Evolutionary conservation across 139 green algal species (phyloP), one percentile per base, ranked within the genome.

Genomic region (Tetradesmus lagerheimii): DNA sequence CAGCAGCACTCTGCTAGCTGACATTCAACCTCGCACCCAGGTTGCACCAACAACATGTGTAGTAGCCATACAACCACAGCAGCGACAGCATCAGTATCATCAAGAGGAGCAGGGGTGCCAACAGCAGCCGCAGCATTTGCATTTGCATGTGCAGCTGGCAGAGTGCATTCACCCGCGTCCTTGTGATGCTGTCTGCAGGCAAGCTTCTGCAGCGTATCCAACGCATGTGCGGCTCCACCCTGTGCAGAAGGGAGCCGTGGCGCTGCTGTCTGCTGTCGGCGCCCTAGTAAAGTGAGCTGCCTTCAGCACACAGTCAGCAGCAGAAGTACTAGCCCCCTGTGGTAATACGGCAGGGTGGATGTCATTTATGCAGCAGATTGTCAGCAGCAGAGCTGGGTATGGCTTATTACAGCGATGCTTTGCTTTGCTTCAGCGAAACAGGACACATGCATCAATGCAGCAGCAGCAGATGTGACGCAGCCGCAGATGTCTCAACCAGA

Each of bases 241-340:
- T 0, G 71, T 96, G 5, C 95, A 98, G 80, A 96, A 96, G 75
- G 93, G 83, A 0, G 92, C 94, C 5, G 82, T 98, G 6, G 95
- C 95, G 1, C 27, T 97, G 20, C 75, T 96, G 1, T 92, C 94
- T 4, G 90, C 93, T 0, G 31, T 94, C 0, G 95, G 94, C 1
- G 95, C 96, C 12, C 83, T 98, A 1, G 9, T 92, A 4, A 94
- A 87, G 94, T 95, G 25, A 31, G 74, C 31, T 57, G 15, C 16
- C 12, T 64, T 5, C 25, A n/a, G n/a, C 8, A 27, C 20, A 35
- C 74, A 80, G 16, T 16, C 35, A 38, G 78, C 78, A 84, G 39
- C 37, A 84, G 66, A 11, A 4, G 47, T 62, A 11, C 20, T 20
- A 62, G 12, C n/a, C n/a, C n/a, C n/a, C n/a, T n/a, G n/a, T n/a